Percentiles rank a stretch among this genome's conserved stretches.
Conservation (phyloP, 805 yeast species). For the Metschnikowia reukaufii region DNA sequence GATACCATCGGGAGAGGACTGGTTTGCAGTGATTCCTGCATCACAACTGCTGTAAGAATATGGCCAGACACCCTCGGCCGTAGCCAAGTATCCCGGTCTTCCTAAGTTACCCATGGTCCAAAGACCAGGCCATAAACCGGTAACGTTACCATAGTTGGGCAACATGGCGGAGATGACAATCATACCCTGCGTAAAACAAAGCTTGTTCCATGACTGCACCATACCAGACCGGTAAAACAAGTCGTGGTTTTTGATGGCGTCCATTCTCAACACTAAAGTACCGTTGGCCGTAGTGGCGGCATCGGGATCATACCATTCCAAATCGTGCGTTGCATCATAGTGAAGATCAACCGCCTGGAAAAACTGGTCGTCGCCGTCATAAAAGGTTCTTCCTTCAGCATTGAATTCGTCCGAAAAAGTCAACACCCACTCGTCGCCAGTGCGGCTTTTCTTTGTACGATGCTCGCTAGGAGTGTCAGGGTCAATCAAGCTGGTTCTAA, state of each 20-base stretch:
- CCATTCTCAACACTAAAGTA: slow-evolving; percentile 35
- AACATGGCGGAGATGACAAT: slow-evolving; percentile 30
- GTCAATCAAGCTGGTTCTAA: slow-evolving; percentile 37
- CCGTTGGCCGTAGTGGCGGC: slow-evolving; percentile 43
- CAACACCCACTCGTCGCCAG: slow-evolving; percentile 52
- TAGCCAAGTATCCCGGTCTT: slow-evolving; percentile 37
- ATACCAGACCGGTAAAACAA: slow-evolving; percentile 40
- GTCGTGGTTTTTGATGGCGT: slow-evolving; percentile 38
- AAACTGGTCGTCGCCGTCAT: slow-evolving; percentile 46
- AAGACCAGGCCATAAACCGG: slow-evolving; percentile 41
- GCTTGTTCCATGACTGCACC: slow-evolving; percentile 42
- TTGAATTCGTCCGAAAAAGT: slow-evolving; percentile 45
- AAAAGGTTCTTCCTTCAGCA: slow-evolving; percentile 44
- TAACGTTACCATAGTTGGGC: slow-evolving; percentile 32
- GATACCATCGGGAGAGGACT: slow-evolving; percentile 40
- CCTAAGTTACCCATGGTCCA: slow-evolving; percentile 42
- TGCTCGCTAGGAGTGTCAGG: slow-evolving; percentile 42
- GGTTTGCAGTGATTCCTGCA: slow-evolving; percentile 39
- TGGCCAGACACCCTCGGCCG: slow-evolving; percentile 43
- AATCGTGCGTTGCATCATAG: slow-evolving; percentile 44
- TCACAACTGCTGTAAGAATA: slow-evolving; percentile 40
- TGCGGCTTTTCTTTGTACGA: slow-evolving; percentile 26
- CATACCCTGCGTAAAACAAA: slow-evolving; percentile 36
- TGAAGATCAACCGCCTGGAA: slow-evolving; percentile 41
- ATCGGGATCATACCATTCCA: slow-evolving; percentile 47